A percentile compares a stretch with the other conserved stretches of the same genome.
These are phyloP conservation scores for Neurospora sp. DNA, from an alignment of 495 filamentous ascomycete species.

Conservation along the genomic window DNA sequence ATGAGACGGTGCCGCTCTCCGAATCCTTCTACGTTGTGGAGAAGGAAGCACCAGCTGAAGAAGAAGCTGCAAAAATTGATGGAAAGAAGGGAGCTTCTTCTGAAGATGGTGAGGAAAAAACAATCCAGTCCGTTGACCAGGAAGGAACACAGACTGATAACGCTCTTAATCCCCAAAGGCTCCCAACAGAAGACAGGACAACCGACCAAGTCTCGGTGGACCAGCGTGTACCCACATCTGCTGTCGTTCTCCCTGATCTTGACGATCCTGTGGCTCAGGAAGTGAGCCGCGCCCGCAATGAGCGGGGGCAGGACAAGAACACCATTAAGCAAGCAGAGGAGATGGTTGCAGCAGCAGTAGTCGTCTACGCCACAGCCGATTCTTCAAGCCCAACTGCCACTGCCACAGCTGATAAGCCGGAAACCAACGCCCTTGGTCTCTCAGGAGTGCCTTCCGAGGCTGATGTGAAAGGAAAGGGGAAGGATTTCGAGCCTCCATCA, in stretches of 20 bases:
- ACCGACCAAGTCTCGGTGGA: constrained; percentile 16
- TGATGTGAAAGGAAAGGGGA: constrained; percentile 21
- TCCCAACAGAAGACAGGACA: constrained; percentile 13
- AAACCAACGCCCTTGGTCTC: constrained; percentile 17
- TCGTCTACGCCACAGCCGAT: constrained; percentile 35
- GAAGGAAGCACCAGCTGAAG: constrained; percentile 17
- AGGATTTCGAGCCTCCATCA: constrained; percentile 17
- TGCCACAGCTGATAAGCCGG: constrained; percentile 19
- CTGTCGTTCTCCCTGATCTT: constrained; percentile 33
- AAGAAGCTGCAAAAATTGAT: constrained; percentile 17
- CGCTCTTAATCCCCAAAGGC: constrained; percentile 15
- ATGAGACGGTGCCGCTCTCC: constrained; percentile 21
- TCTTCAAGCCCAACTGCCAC: constrained; percentile 27
- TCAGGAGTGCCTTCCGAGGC: constrained; percentile 21
- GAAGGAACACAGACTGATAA: constrained; percentile 31
- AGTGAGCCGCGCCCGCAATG: constrained; percentile 27
- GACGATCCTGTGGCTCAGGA: constrained; percentile 30
- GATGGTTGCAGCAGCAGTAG: constrained; percentile 36
- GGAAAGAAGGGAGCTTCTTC: constrained; percentile 18
- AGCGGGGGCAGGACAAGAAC: constrained; percentile 27
- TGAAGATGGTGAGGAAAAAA: constrained; percentile 26
- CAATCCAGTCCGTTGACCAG: constrained; percentile 15
- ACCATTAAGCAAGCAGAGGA: constrained; percentile 34
- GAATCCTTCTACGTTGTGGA: constrained; percentile 30
- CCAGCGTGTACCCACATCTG: constrained; percentile 33